A percentile compares a stretch with the other conserved stretches of the same genome.
phyloP scores from a whole-genome alignment of 2,329 filamentous ascomycete genomes.

The Calonectria ilicicola region DNA sequence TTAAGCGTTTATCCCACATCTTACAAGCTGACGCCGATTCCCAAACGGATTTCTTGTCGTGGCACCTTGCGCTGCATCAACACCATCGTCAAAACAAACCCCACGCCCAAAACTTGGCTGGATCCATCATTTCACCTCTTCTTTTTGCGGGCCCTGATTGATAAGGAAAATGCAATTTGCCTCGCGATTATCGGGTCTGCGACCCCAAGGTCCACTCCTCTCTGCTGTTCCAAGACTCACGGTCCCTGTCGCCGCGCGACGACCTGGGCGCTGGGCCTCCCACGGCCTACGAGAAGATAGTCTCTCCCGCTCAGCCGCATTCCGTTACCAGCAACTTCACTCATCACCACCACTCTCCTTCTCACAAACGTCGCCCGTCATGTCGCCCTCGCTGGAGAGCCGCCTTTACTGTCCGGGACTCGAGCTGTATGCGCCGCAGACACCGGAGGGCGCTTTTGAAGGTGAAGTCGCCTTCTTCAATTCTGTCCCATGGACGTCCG shows the following conservation, averaged over 20 bases:
- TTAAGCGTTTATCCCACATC: neutral
- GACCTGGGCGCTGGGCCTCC: constrained; percentile 19
- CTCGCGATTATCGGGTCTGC: constrained; percentile 20
- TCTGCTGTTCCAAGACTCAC: constrained; percentile 23
- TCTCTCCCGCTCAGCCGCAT: neutral
- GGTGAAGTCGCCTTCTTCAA: constrained; percentile 47
- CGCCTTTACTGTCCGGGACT: constrained; percentile 48
- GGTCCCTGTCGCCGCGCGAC: constrained; percentile 10
- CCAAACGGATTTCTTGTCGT: neutral
- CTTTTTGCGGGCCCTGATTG: neutral
- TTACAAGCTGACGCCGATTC: neutral
- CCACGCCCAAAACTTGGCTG: neutral
- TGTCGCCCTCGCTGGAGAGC: constrained; percentile 33
- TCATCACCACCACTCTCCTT: constrained; percentile 2
- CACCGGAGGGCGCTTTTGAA: constrained; percentile 41
- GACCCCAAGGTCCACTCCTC: constrained; percentile 19
- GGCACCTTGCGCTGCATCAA: neutral
- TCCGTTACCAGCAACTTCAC: constrained; percentile 5
- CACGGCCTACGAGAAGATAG: constrained; percentile 13
- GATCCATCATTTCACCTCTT: neutral
- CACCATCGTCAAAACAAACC: neutral
- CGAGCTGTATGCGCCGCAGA: constrained; percentile 42
- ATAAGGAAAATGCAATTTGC: constrained; percentile 27
- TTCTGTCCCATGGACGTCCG: constrained; percentile 51
- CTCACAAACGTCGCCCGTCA: constrained; percentile 29